Evolutionary conservation across 257 asterid species (phyloP), one percentile per base, ranked within the genome.

Genomic region (Leonotis leonurus): DNA sequence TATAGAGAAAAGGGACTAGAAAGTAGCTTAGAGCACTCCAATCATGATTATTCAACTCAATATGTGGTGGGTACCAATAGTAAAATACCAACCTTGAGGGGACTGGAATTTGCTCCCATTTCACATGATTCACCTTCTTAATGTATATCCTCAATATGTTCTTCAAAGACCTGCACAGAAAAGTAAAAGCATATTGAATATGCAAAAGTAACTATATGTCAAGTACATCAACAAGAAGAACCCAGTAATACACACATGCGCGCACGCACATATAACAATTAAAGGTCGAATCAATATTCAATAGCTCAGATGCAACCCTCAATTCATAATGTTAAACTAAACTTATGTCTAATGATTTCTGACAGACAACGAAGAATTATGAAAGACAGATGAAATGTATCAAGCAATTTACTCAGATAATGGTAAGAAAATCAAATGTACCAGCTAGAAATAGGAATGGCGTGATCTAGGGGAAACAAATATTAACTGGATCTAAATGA

Each of bases 71-170:
- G n/a, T n/a, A n/a, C n/a, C n/a, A n/a, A n/a, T 11, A 35, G 49
- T 24, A n/a, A n/a, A 60, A 36, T 10, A 56, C 63, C 57, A 78
- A 89, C 97, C 97, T 89, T 22, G 90, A 79, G 30, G 97, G 94
- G 21, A 89, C 76, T 25, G 86, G 75, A 36, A 89, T 74, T 80
- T 71, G 89, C 80, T 84, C 90, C 97, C 97, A 89, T 45, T 78
- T 76, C 25, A 85, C 72, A 75, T 74, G 60, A 64, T 86, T 83
- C 72, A 81, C 88, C 85, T 83, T 89, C 74, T 89, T 89, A 56
- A 83, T 60, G 62, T 83, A 80, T 64, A 89, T 84, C 79, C 95
- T 85, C 78, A 89, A 29, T 69, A 89, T 89, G 81, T 89, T 89
- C 58, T 76, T 89, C 75, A 89, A 70, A 56, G 94, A 88, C 84